Conservation (phyloP, 495 filamentous ascomycete species). For the Daldinia grandis region DNA sequence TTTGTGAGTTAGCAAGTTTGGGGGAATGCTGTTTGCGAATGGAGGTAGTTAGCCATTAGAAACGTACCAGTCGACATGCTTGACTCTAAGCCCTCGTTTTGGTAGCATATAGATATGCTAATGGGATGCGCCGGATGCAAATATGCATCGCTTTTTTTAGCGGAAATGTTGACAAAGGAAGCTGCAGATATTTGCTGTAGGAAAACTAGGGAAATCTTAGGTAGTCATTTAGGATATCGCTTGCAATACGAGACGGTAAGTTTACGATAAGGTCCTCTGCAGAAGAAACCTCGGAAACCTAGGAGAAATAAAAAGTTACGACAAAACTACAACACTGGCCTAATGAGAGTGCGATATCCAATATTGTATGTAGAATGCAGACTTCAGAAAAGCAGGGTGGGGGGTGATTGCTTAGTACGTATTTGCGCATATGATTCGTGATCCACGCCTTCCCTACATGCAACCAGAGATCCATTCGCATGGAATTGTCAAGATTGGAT, state of each 20-base stretch:
- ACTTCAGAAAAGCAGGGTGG: constrained; percentile 3
- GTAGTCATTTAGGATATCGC: not conserved
- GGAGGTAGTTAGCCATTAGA: not conserved
- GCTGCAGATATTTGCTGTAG: constrained; percentile 6
- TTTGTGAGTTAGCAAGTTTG: constrained; percentile 6
- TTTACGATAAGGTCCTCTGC: not conserved
- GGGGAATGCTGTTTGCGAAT: not conserved
- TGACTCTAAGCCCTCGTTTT: constrained; percentile 30
- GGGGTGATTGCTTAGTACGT: constrained; percentile 8
- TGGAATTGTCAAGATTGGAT: constrained; percentile 4
- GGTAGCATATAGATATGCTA: constrained; percentile 27
- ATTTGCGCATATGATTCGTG: constrained; percentile 18
- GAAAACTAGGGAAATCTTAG: not conserved
- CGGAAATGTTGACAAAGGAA: constrained; percentile 11
- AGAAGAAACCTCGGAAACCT: not conserved
- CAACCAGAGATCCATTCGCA: constrained; percentile 12
- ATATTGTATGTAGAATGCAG: not conserved
- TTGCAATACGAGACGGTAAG: not conserved
- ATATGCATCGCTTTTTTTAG: constrained; percentile 34
- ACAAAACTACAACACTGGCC: not conserved
- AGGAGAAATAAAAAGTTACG: not conserved
- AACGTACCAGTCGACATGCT: constrained; percentile 48
- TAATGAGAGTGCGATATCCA: constrained; percentile 13
- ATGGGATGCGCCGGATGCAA: constrained; percentile 6
- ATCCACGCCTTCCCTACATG: constrained; percentile 21